Evolutionary conservation across 495 filamentous ascomycete genomes (phyloP).

Genomic region (Daldinia loculata): DNA sequence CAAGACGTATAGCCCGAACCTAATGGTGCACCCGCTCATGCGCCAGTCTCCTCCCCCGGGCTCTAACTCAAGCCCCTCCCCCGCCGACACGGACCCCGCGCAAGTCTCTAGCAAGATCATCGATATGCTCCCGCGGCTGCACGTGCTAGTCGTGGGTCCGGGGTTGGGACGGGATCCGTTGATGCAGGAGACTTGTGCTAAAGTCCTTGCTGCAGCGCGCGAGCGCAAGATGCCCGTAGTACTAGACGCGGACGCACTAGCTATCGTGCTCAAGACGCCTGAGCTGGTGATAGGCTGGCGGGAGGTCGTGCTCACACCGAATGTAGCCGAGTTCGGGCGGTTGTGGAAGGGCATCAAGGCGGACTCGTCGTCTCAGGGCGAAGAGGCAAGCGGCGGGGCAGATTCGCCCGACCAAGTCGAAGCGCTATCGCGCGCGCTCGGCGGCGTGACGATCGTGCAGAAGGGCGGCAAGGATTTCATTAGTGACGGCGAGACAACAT

Average conservation of each 20-base stretch:
- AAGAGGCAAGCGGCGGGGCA: constrained; percentile 52
- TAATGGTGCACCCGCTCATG: constrained; percentile 98
- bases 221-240: constrained; percentile 80
- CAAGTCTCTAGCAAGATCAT: constrained; percentile 75
- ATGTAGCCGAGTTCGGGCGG: constrained; percentile 90
- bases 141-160: constrained; percentile 93
- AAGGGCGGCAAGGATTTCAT: constrained; percentile 90
- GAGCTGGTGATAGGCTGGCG: constrained; percentile 80
- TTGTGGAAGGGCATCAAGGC: constrained; percentile 75
- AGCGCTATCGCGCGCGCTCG: constrained; percentile 77
- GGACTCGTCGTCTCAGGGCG: constrained; percentile 44
- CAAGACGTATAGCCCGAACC: constrained; percentile 96
- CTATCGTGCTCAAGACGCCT: constrained; percentile 77
- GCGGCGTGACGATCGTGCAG: constrained; percentile 88
- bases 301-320: constrained; percentile 90
- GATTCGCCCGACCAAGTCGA: constrained; percentile 68
- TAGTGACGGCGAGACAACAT: constrained; percentile 78
- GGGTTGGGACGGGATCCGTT: constrained; percentile 88
- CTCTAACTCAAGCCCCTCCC: constrained; percentile 47
- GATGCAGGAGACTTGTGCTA: constrained; percentile 86
- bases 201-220: constrained; percentile 81
- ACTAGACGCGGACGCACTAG: constrained; percentile 89
- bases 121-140: constrained; percentile 81
- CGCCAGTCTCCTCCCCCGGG: constrained; percentile 66
- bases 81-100: constrained; percentile 58